Conservation (phyloP, 2,329 filamentous ascomycete genomes). For the Harringtonia lauricola region DNA sequence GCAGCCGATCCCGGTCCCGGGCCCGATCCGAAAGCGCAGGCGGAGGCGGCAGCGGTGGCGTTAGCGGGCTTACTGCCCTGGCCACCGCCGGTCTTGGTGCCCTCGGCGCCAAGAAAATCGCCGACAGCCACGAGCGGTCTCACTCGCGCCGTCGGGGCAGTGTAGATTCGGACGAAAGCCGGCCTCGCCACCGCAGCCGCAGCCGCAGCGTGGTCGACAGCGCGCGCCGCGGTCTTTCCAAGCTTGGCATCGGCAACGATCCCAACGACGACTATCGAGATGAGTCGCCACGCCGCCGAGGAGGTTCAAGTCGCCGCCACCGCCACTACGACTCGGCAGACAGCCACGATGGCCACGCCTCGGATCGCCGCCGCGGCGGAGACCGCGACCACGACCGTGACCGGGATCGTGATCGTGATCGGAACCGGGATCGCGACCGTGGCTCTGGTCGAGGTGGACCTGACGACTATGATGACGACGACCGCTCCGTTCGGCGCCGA, state of each 20-base stretch:
- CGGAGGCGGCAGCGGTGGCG: conserved; percentile 27
- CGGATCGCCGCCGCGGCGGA: conserved; percentile 10
- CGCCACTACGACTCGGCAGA: conserved; percentile 23
- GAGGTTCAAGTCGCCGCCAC: conserved; percentile 12
- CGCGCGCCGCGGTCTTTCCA: conserved; percentile 49
- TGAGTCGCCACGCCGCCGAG: conserved; percentile 21
- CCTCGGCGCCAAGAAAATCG: conserved; percentile 49
- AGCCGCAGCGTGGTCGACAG: conserved; percentile 56
- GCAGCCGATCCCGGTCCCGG: conserved; percentile 60
- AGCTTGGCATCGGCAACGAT: conserved; percentile 46
- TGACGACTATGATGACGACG: conserved; percentile 37
- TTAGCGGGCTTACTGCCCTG: conserved; percentile 46
- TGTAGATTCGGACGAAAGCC: conserved; percentile 34
- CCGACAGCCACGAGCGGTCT: conserved; percentile 32
- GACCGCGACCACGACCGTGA: conserved; percentile 23
- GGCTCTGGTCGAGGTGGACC: conserved; percentile 21
- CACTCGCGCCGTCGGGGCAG: conserved; percentile 46
- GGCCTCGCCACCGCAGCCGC: conserved; percentile 34
- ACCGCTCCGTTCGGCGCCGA: conserved; percentile 20
- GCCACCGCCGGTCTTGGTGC: conserved; percentile 52
- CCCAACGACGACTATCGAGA: conserved; percentile 24
- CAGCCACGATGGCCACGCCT: conserved; percentile 32
- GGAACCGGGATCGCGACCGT: conserved; percentile 18
- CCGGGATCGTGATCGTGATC: conserved; percentile 25
- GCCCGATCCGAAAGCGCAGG: conserved; percentile 35